Percentiles rank a stretch among this genome's conserved stretches.
Conservation (phyloP, 495 filamentous ascomycete species). For the Hypoxylon perforatum region DNA sequence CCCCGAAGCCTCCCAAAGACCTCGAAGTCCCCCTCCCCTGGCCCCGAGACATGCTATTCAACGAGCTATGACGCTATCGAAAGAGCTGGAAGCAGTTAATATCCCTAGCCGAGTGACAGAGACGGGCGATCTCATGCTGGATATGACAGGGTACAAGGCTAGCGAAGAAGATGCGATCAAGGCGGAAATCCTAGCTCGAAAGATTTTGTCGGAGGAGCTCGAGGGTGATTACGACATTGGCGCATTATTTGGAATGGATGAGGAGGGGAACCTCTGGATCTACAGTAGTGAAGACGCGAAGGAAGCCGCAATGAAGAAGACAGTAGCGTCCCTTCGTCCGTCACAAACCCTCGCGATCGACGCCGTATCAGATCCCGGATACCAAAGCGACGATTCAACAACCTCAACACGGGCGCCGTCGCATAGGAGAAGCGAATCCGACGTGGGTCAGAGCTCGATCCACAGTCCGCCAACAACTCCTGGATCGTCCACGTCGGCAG, state of each 20-base stretch:
- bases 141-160: conserved; percentile 96
- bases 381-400: conserved; percentile 79
- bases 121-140: conserved; percentile 95
- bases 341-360: conserved; percentile 68
- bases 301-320: conserved; percentile 68
- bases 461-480: conserved; percentile 84
- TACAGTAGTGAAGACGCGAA: conserved; percentile 98
- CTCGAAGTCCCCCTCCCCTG: conserved; percentile 82
- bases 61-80: conserved; percentile 85
- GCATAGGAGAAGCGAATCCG: conserved; percentile 71
- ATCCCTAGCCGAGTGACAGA: conserved; percentile 93
- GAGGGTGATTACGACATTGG: conserved; percentile 97
- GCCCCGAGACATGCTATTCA: conserved; percentile 79
- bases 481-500: conserved; percentile 61
- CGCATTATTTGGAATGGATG: conserved; percentile 92
- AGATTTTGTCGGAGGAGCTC: conserved; percentile 92
- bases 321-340: conserved; percentile 58
- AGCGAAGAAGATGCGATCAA: conserved; percentile 90
- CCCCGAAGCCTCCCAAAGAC: conserved; percentile 59
- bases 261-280: conserved; percentile 97
- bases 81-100: conserved; percentile 87
- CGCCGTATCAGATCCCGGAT: conserved; percentile 90
- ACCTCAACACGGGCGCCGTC: conserved; percentile 45
- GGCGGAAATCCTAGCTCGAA: conserved; percentile 93
- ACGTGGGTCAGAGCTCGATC: conserved; percentile 71